A percentile compares a stretch with the other conserved stretches of the same genome.
These are phyloP conservation scores for Hypomyces perniciosus DNA, from an alignment of 2,329 filamentous ascomycete species.

Conservation along the genomic window DNA sequence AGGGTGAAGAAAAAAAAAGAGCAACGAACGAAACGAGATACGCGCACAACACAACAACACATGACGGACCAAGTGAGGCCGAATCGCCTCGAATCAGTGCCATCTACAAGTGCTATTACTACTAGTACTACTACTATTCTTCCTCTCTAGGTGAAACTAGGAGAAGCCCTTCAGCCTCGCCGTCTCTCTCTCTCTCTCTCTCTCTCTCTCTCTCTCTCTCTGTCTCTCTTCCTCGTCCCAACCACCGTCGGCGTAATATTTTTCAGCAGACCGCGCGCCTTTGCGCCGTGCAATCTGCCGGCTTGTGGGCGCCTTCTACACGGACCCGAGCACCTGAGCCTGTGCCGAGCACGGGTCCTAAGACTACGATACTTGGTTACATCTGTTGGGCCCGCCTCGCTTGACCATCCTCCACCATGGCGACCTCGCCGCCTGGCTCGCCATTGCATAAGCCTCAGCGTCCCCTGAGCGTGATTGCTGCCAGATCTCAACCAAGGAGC, in stretches of 20 bases:
- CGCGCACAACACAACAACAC: no score
- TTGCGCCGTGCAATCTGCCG: slow-evolving; percentile 12
- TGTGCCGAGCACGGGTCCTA: neutral
- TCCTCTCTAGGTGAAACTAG: neutral
- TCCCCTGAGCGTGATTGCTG: slow-evolving; percentile 68
- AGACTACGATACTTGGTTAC: slow-evolving; percentile 6
- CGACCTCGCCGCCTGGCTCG: slow-evolving; percentile 64
- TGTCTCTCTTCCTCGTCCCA: neutral
- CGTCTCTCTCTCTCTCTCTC: neutral
- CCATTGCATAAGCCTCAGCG: slow-evolving; percentile 54
- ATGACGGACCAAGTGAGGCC: no score
- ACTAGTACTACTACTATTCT: neutral
- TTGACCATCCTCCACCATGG: slow-evolving; percentile 42
- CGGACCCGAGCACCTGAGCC: slow-evolving; percentile 1
- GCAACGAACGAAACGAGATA: neutral
- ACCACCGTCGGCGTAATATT: neutral
- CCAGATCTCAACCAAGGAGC: slow-evolving; percentile 62
- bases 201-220: neutral
- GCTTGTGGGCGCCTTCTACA: slow-evolving; percentile 12
- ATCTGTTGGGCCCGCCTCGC: slow-evolving; percentile 12
- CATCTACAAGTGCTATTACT: neutral
- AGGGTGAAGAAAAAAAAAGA: neutral
- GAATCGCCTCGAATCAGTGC: no score
- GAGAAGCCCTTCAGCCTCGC: neutral
- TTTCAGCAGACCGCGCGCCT: slow-evolving; percentile 9